A percentile compares a stretch with the other conserved stretches of the same genome.
Evolutionary conservation across 2,329 filamentous ascomycete species (phyloP).

Genomic region (Penicillium psychrosexuale): DNA sequence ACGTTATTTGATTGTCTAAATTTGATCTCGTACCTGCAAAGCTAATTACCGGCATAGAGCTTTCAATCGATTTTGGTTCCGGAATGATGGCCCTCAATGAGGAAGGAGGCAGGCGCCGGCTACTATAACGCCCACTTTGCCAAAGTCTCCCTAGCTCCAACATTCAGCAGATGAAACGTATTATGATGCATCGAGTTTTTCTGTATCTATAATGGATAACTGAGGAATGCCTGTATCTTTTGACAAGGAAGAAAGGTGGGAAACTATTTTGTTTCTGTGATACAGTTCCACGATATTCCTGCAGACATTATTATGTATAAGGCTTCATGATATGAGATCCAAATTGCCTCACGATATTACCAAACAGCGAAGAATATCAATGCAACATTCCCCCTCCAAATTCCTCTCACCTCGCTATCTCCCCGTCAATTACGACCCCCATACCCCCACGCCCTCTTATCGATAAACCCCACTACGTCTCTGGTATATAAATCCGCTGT

Average conservation of each 20-base stretch:
- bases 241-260: not conserved
- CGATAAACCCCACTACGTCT: not conserved
- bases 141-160: too few relatives aligned
- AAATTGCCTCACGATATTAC: not conserved
- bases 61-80: not conserved
- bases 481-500: not conserved
- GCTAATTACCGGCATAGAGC: not conserved
- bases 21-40: not conserved
- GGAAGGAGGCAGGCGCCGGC: too few relatives aligned
- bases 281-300: too few relatives aligned
- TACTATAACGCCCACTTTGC: too few relatives aligned
- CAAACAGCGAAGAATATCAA: not conserved
- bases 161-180: too few relatives aligned
- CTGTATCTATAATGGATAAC: not conserved
- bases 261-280: not conserved
- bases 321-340: not conserved
- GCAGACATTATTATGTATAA: not conserved
- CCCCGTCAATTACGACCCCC: not conserved
- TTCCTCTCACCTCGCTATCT: not conserved
- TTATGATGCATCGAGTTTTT: not conserved
- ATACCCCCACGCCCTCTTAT: constrained; percentile 1
- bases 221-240: not conserved
- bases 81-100: too few relatives aligned
- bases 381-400: not conserved
- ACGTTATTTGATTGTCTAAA: too few relatives aligned